Percentiles rank a stretch among this genome's conserved stretches.
These are phyloP conservation scores for Hanseniaspora nectarophila DNA, from an alignment of 805 yeast genomes.

Conservation along the genomic window DNA sequence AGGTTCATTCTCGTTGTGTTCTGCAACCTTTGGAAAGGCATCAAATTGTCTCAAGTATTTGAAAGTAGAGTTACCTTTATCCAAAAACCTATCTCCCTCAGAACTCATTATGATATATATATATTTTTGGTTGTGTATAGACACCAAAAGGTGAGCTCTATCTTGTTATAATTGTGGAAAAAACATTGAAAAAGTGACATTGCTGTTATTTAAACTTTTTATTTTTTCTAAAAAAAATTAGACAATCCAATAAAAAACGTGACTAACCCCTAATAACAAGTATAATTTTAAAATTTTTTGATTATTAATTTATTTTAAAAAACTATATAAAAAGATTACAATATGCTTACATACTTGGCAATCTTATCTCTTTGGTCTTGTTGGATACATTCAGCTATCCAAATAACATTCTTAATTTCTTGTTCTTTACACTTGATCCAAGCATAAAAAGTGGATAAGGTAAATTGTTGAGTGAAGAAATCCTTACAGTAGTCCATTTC, in stretches of 20 bases:
- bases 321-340: constrained; percentile 31
- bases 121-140: no score
- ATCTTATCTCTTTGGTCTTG: constrained; percentile 94
- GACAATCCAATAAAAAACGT: no score
- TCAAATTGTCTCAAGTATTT: constrained; percentile 13
- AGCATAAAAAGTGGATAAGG: constrained; percentile 84
- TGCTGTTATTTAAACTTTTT: no score
- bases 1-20: constrained; percentile 61
- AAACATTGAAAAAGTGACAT: no score
- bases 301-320: no score
- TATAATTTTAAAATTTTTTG: no score
- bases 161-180: neutral
- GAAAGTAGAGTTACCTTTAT: constrained; percentile 3
- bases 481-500: constrained; percentile 88
- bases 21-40: constrained; percentile 42
- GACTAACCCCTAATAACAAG: no score
- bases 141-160: neutral
- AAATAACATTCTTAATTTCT: constrained; percentile 92
- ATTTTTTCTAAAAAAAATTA: neutral
- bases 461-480: constrained; percentile 93
- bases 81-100: neutral
- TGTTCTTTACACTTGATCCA: constrained; percentile 95
- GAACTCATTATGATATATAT: neutral
- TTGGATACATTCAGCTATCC: constrained; percentile 99
- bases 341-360: constrained; percentile 79